phyloP scores from a whole-genome alignment of 306 rosid genomes.

The Vicia villosa region DNA sequence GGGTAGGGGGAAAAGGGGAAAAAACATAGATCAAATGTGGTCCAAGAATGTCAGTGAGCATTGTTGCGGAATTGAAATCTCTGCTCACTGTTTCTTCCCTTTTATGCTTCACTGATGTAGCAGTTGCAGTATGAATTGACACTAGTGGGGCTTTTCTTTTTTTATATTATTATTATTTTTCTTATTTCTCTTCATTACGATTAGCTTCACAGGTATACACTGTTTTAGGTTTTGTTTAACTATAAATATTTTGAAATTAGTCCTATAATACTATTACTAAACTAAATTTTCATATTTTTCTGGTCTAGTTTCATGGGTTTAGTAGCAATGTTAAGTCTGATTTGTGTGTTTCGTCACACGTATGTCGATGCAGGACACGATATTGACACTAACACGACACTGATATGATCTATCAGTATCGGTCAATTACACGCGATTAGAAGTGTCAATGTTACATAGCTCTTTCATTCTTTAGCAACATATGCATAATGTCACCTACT shows the following conservation, averaged over 20 bases:
- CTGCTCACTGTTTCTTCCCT: slow-evolving; percentile 32
- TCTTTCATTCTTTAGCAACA: background rate
- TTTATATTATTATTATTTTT: background rate
- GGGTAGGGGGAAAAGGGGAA: background rate
- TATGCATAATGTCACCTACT: background rate
- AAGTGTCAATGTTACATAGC: too few relatives aligned
- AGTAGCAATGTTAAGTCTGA: slow-evolving; percentile 6
- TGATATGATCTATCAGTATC: too few relatives aligned
- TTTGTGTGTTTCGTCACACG: background rate
- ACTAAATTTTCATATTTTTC: background rate
- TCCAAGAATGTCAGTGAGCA: slow-evolving; percentile 41
- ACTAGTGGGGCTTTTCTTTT: slow-evolving; percentile 40
- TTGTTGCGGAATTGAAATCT: slow-evolving; percentile 18
- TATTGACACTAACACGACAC: too few relatives aligned
- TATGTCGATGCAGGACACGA: too few relatives aligned
- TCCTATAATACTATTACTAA: background rate
- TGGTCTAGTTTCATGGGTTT: slow-evolving; percentile 2
- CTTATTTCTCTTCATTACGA: slow-evolving; percentile 34
- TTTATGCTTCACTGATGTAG: slow-evolving; percentile 41
- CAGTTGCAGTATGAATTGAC: slow-evolving; percentile 42
- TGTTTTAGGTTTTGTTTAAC: slow-evolving; percentile 23
- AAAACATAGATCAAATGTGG: slow-evolving; percentile 33
- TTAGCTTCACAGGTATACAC: slow-evolving; percentile 29
- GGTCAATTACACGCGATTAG: too few relatives aligned
- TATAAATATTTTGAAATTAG: slow-evolving; percentile 12